Evolutionary conservation across 2,329 filamentous ascomycete genomes (phyloP), one percentile per base, ranked within the genome.

Genomic region (Geosmithia putterillii): DNA sequence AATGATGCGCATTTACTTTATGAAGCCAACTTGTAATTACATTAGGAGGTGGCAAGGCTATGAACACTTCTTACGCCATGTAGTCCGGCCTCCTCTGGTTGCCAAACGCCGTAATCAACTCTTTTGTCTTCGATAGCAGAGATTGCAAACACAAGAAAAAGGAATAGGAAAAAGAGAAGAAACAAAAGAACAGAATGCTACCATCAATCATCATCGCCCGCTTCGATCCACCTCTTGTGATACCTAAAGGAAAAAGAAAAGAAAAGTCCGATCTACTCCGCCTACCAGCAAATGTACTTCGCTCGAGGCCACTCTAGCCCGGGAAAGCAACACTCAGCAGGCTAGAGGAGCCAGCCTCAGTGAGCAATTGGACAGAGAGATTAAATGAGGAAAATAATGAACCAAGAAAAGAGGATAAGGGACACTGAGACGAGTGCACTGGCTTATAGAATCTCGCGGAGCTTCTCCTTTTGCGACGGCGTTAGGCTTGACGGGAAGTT

Each of bases 401-500:
- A 12, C 14, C 14, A 20, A 10, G 19, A 22, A 39, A 39, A 39
- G 8, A 18, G 18, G 12, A 18, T 15, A 15, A 39, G n/a, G 17
- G 38, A 20, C 10, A 39, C 8, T 39, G 28, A 14, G 10, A 12
- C 28, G 28, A 12, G 4, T 22, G 40, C 4, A 18, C 28, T 32
- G 10, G 5, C 44, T 65, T 60, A 81, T 51, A 98, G 67, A 54
- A 95, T 85, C 54, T 89, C 82, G 64, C 74, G 85, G 50, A 98
- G 63, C 58, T 83, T 73, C 50, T 79, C 68, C 71, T 95, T 96
- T 66, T 96, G 90, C 4, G 74, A 67, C 7, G 73, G 45, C 4
- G 86, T 90, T 62, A 98, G 64, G 36, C 65, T 81, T 3, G 79
- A 81, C 0, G 92, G 92, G 68, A 95, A 96, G 58, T 86, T 89